phyloP scores from a whole-genome alignment of 108 stramenopile genomes.

The Schizochytrium sp. region DNA sequence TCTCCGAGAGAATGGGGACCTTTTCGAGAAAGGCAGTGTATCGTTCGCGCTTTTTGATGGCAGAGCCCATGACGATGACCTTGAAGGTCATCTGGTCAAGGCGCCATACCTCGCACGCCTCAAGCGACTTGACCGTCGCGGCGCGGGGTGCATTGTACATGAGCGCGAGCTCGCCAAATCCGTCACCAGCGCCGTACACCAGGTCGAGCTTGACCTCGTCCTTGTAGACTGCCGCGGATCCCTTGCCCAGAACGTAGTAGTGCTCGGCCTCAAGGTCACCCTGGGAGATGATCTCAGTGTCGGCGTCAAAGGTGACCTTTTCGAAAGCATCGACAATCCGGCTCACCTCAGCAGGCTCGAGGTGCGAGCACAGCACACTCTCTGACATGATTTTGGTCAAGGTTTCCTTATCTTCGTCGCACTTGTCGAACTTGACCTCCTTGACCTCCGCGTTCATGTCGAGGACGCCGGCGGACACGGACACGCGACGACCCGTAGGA shows the following conservation, averaged over 20 bases:
- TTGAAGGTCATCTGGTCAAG: conserved; percentile 21
- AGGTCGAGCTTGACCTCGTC: neutral
- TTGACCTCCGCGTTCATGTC: neutral
- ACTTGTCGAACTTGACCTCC: conserved; percentile 40
- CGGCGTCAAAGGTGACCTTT: neutral
- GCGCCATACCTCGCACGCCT: conserved; percentile 26
- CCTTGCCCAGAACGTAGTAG: neutral
- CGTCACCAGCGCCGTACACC: conserved; percentile 10
- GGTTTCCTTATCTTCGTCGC: conserved; percentile 37
- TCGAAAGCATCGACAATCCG: neutral
- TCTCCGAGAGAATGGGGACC: neutral
- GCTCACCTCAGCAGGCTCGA: neutral
- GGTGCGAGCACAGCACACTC: conserved; percentile 50
- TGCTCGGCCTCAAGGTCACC: neutral
- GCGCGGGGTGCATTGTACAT: conserved; percentile 83
- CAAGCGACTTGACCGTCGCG: conserved; percentile 52
- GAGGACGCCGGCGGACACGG: neutral
- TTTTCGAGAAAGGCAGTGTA: neutral
- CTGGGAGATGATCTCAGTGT: neutral
- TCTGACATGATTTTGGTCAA: conserved; percentile 47
- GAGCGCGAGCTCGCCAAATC: conserved; percentile 82
- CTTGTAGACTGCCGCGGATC: neutral
- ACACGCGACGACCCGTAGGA: neutral
- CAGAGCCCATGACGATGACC: neutral
- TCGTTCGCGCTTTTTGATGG: neutral